phyloP scores from a whole-genome alignment of 495 filamentous ascomycete genomes.

The Xylaria venustula region DNA sequence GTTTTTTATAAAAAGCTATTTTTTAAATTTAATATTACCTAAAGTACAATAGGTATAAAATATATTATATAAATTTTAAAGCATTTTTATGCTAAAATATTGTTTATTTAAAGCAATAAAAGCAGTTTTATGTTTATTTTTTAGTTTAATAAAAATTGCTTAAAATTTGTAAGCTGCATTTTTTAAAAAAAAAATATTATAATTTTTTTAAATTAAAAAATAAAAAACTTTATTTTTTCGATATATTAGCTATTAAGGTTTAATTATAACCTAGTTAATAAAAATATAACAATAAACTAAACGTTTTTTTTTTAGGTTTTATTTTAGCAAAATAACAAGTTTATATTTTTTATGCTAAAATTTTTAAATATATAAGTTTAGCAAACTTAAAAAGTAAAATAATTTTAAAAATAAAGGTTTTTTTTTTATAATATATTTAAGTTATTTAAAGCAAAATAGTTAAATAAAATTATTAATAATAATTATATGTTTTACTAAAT shows the following conservation, averaged over 20 bases:
- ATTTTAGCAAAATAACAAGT: background rate
- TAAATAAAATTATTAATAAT: too few species aligned
- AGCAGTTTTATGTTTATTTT: too few species aligned
- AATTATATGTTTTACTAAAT: too few species aligned
- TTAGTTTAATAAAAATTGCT: background rate
- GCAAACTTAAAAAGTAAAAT: background rate
- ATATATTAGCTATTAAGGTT: constrained; percentile 3
- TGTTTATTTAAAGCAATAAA: too few species aligned
- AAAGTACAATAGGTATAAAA: background rate
- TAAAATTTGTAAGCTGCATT: background rate
- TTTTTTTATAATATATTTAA: background rate
- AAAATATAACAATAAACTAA: constrained; percentile 1
- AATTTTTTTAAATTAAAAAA: background rate
- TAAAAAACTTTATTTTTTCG: background rate
- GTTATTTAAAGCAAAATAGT: background rate
- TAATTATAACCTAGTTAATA: background rate
- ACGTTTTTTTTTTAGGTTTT: background rate
- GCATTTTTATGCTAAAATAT: too few species aligned
- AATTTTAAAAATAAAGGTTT: background rate
- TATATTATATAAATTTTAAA: too few species aligned
- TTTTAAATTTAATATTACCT: background rate
- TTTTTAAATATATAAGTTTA: too few species aligned
- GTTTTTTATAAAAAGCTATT: background rate
- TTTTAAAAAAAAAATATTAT: background rate
- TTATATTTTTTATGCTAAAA: background rate